These are phyloP conservation scores for Magnusiomyces suaveolens DNA, from an alignment of 1,139 yeast genomes.

Conservation along the genomic window DNA sequence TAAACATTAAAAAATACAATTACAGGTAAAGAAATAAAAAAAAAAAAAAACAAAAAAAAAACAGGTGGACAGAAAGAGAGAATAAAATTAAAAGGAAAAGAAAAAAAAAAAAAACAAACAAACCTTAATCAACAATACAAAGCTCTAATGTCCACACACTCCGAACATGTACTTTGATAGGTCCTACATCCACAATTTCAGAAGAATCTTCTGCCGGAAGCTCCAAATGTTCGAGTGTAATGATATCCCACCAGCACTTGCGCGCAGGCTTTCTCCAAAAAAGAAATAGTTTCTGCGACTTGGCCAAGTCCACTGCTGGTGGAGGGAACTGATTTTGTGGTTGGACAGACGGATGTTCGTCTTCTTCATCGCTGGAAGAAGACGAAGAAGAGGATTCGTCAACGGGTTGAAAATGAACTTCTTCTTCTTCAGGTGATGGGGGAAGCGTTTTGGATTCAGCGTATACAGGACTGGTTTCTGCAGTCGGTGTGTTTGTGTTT, in stretches of 20 bases:
- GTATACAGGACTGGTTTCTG: not conserved
- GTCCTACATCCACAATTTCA: conserved; percentile 31
- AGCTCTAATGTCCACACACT: conserved; percentile 82
- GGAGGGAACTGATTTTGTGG: not conserved
- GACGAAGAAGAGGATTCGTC: conserved; percentile 4
- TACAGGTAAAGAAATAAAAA: too few species aligned
- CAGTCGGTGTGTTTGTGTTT: not conserved
- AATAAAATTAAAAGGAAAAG: not conserved
- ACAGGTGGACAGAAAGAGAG: not conserved
- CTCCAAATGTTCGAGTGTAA: conserved; percentile 38
- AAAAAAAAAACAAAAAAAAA: too few species aligned
- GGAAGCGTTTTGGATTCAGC: not conserved
- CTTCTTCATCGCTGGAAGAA: not conserved
- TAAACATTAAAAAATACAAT: too few species aligned
- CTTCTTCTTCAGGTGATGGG: not conserved
- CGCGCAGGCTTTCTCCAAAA: conserved; percentile 99
- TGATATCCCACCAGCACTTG: conserved; percentile 93
- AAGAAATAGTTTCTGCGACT: conserved; percentile 65
- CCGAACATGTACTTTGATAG: conserved; percentile 56
- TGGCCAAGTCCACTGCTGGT: conserved; percentile 29
- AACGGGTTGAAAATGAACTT: not conserved
- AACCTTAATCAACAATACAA: conserved; percentile 26
- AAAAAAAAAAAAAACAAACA: not conserved
- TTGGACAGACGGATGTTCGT: not conserved
- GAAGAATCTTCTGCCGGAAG: not conserved